These are phyloP conservation scores for Ophiostoma angusticollis DNA, from an alignment of 2,329 filamentous ascomycete genomes.

Conservation along the genomic window DNA sequence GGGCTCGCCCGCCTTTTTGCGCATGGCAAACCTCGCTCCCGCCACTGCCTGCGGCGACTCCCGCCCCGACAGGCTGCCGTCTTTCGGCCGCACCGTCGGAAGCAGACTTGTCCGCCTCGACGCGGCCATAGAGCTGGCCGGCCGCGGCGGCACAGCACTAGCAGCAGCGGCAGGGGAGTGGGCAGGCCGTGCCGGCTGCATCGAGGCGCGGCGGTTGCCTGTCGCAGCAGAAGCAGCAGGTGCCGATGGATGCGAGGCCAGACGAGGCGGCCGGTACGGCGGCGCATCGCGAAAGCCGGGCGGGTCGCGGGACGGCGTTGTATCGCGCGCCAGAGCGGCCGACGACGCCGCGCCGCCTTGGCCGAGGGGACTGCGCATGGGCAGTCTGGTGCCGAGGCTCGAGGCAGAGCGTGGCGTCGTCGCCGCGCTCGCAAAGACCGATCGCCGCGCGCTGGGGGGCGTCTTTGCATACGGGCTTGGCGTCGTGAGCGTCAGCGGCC, in stretches of 20 bases:
- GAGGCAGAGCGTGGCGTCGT: slow-evolving; percentile 20
- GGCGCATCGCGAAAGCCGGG: slow-evolving; percentile 37
- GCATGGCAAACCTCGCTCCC: slow-evolving; percentile 32
- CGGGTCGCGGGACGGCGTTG: slow-evolving; percentile 30
- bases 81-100: slow-evolving; percentile 26
- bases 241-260: slow-evolving; percentile 31
- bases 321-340: slow-evolving; percentile 29
- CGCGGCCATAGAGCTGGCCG: slow-evolving; percentile 43
- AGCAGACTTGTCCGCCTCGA: slow-evolving; percentile 41
- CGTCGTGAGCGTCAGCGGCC: slow-evolving; percentile 46
- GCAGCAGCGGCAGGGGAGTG: slow-evolving; percentile 15
- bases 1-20: slow-evolving; percentile 22
- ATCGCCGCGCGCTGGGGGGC: slow-evolving; percentile 28
- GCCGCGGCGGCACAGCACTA: slow-evolving; percentile 24
- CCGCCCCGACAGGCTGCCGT: slow-evolving; percentile 27
- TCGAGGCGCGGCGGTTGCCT: slow-evolving; percentile 36
- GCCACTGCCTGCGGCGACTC: slow-evolving; percentile 35
- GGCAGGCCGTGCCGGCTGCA: slow-evolving; percentile 33
- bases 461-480: slow-evolving; percentile 43
- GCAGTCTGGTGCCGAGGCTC: slow-evolving; percentile 30
- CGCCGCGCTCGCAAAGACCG: slow-evolving; percentile 29
- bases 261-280: slow-evolving; percentile 32
- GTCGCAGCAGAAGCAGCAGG: no score
- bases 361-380: slow-evolving; percentile 35
- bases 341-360: slow-evolving; percentile 37